Evolutionary conservation across 495 filamentous ascomycete genomes (phyloP).

Genomic region (Penicillium paradoxum): DNA sequence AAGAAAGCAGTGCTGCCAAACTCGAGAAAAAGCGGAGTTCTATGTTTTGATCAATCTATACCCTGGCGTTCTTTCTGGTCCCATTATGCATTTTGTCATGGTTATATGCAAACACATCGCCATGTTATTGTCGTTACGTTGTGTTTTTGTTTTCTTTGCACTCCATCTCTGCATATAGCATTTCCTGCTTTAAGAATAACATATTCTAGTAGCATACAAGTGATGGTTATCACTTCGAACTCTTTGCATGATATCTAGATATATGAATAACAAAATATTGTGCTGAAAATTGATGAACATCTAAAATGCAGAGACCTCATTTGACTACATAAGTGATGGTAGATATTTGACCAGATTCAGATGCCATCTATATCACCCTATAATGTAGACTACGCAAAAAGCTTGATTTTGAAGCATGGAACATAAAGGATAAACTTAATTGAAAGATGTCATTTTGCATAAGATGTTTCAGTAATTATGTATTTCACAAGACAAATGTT

Average conservation of each 20-base stretch:
- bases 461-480: neutral
- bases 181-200: too few relatives aligned
- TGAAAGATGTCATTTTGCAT: neutral
- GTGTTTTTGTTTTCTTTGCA: neutral
- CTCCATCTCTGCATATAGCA: neutral
- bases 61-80: constrained; percentile 7
- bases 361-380: too few relatives aligned
- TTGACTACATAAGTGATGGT: too few relatives aligned
- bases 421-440: neutral
- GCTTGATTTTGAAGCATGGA: too few relatives aligned
- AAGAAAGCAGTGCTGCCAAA: constrained; percentile 30
- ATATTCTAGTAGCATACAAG: too few relatives aligned
- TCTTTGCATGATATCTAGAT: too few relatives aligned
- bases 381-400: too few relatives aligned
- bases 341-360: too few relatives aligned
- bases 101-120: neutral
- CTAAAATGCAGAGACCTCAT: too few relatives aligned
- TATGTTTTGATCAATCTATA: constrained; percentile 42
- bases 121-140: neutral
- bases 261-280: too few relatives aligned
- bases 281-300: too few relatives aligned
- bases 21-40: constrained; percentile 50
- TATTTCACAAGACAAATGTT: neutral
- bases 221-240: too few relatives aligned
- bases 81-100: neutral